phyloP scores from a whole-genome alignment of 495 filamentous ascomycete species.

The Trichoderma erinaceum region DNA sequence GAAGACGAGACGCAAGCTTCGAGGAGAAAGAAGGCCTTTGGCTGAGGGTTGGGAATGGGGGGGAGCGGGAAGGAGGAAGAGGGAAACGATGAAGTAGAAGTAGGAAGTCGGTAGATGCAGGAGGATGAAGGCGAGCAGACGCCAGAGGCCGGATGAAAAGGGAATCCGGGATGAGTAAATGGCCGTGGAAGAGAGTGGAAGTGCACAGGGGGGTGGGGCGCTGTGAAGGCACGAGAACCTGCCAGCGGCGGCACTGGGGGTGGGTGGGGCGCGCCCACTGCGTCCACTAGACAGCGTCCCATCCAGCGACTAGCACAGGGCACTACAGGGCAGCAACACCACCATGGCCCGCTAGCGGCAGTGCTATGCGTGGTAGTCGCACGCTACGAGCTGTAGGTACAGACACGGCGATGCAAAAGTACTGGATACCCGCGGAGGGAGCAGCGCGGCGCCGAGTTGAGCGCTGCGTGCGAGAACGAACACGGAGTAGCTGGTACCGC shows the following conservation, averaged over 20 bases:
- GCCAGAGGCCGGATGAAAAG: conserved; percentile 15
- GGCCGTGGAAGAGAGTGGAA: not conserved
- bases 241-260: conserved; percentile 7
- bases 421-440: not conserved
- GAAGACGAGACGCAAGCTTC: conserved; percentile 4
- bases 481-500: not conserved
- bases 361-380: too few species aligned
- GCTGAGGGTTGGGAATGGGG: not conserved
- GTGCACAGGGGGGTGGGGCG: not conserved
- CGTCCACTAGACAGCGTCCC: conserved; percentile 5
- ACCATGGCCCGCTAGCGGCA: too few species aligned
- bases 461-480: not conserved
- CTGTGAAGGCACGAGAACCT: not conserved
- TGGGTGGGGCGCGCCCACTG: not conserved
- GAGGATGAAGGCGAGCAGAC: not conserved
- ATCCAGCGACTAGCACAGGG: not conserved
- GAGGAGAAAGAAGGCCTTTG: conserved; percentile 15
- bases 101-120: not conserved
- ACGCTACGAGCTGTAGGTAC: not conserved
- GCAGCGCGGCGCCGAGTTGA: not conserved
- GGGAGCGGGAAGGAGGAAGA: conserved; percentile 4
- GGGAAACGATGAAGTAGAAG: not conserved
- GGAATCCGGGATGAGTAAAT: conserved; percentile 10
- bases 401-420: not conserved
- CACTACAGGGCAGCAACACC: not conserved